Evolutionary conservation across 2,329 filamentous ascomycete species (phyloP).

Genomic region (Diplocarpon rosae): DNA sequence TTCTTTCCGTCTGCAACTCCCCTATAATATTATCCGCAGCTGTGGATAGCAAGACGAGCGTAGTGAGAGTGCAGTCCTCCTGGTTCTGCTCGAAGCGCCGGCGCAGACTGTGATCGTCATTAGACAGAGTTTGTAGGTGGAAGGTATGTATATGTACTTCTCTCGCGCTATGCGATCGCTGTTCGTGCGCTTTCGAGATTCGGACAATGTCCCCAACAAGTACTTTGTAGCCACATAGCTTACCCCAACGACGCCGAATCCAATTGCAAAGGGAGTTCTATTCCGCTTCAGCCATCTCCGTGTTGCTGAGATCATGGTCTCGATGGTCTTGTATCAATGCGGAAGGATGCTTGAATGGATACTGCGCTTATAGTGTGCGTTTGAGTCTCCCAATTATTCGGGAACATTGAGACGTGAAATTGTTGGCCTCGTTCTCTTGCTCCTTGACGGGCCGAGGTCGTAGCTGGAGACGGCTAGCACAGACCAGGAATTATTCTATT

Average conservation of each 20-base stretch:
- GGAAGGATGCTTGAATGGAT: background rate
- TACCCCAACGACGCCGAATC: constrained; percentile 75
- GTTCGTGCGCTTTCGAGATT: constrained; percentile 92
- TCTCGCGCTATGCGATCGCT: constrained; percentile 92
- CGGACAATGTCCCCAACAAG: constrained; percentile 79
- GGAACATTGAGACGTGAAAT: too few relatives aligned
- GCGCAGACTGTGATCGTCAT: constrained; percentile 53
- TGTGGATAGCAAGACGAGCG: constrained; percentile 88
- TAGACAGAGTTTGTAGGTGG: constrained; percentile 2
- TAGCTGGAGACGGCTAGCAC: background rate
- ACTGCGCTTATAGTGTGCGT: background rate
- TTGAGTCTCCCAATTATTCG: too few relatives aligned
- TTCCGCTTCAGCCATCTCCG: constrained; percentile 90
- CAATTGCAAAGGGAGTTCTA: constrained; percentile 78
- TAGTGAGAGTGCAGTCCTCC: constrained; percentile 95
- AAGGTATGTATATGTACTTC: constrained; percentile 51
- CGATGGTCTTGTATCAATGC: background rate
- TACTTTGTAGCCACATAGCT: constrained; percentile 92
- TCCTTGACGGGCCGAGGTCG: background rate
- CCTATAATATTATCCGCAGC: constrained; percentile 82
- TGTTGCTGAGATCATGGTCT: constrained; percentile 54
- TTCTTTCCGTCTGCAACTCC: constrained; percentile 80
- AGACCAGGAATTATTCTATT: background rate
- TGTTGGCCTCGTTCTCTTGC: too few relatives aligned
- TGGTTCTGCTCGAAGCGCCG: constrained; percentile 98